phyloP scores from a whole-genome alignment of 108 stramenopile species.

The Cyclostephanos invisitatus region DNA sequence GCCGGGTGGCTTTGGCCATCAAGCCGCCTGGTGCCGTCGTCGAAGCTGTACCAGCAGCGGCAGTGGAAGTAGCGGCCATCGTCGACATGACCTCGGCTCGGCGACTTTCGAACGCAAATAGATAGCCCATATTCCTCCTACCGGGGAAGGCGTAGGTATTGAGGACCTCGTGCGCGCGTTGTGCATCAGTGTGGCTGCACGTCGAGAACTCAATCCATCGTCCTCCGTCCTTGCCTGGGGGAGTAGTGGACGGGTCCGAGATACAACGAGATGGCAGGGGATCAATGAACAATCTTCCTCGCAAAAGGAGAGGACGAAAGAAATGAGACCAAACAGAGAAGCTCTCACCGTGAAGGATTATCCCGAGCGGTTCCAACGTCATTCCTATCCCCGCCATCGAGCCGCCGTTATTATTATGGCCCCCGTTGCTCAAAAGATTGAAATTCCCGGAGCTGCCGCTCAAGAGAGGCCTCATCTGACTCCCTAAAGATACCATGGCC shows the following conservation, averaged over 20 bases:
- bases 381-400: conserved; percentile 2
- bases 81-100: conserved; percentile 68
- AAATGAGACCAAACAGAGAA: neutral
- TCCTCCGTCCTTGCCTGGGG: conserved; percentile 63
- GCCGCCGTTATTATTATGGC: conserved; percentile 8
- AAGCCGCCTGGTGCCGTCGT: conserved; percentile 28
- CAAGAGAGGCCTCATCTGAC: conserved; percentile 47
- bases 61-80: conserved; percentile 4
- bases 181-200: conserved; percentile 66
- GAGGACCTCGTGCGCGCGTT: conserved; percentile 72
- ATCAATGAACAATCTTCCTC: neutral
- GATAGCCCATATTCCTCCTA: conserved; percentile 79
- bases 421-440: conserved; percentile 19
- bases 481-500: conserved; percentile 44
- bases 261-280: neutral
- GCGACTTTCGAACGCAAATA: conserved; percentile 89
- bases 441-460: conserved; percentile 24
- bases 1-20: conserved; percentile 51
- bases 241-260: neutral
- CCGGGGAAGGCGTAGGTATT: conserved; percentile 91
- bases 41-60: neutral
- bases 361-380: conserved; percentile 42
- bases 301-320: neutral
- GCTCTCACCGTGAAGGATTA: conserved; percentile 40
- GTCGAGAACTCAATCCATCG: conserved; percentile 76